These are phyloP conservation scores for Fraxinus pennsylvanica DNA, from an alignment of 257 asterid genomes.

Conservation along the genomic window DNA sequence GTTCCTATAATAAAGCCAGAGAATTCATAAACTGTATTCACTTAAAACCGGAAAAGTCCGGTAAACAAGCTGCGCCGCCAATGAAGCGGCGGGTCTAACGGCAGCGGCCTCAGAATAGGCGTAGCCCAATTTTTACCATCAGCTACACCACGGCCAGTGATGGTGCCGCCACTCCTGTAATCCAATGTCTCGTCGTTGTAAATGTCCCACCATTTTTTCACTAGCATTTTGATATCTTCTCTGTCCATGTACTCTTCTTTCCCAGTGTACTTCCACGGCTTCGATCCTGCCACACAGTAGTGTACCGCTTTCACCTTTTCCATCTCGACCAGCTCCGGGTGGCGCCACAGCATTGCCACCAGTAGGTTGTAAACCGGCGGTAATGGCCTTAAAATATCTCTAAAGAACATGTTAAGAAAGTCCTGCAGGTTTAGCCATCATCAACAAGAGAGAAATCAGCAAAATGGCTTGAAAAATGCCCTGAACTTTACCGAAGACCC, in stretches of 20 bases:
- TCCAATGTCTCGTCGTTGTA: slow-evolving; percentile 43
- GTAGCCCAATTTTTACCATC: not conserved
- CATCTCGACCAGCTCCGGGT: slow-evolving; percentile 49
- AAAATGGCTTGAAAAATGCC: too few species aligned
- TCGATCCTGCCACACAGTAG: slow-evolving; percentile 56
- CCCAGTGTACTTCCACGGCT: slow-evolving; percentile 61
- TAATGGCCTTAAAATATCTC: slow-evolving; percentile 38
- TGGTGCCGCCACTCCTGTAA: slow-evolving; percentile 1
- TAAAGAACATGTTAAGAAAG: slow-evolving; percentile 54
- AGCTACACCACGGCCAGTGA: not conserved
- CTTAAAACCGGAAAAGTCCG: not conserved
- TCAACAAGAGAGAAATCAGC: not conserved
- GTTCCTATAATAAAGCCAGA: not conserved
- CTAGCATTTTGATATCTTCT: slow-evolving; percentile 49
- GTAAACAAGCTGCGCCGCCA: not conserved
- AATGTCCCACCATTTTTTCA: slow-evolving; percentile 57
- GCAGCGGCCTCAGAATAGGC: not conserved
- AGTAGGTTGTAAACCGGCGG: slow-evolving; percentile 45
- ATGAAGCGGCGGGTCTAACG: not conserved
- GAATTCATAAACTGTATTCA: not conserved
- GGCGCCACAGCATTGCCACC: slow-evolving; percentile 60
- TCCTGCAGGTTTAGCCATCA: slow-evolving; percentile 32
- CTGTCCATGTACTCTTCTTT: slow-evolving; percentile 53
- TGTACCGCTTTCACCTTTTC: slow-evolving; percentile 52
- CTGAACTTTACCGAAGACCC: not conserved